Evolutionary conservation across 768 basidiomycete species (phyloP).

Genomic region (Daedaleopsis sinensis): DNA sequence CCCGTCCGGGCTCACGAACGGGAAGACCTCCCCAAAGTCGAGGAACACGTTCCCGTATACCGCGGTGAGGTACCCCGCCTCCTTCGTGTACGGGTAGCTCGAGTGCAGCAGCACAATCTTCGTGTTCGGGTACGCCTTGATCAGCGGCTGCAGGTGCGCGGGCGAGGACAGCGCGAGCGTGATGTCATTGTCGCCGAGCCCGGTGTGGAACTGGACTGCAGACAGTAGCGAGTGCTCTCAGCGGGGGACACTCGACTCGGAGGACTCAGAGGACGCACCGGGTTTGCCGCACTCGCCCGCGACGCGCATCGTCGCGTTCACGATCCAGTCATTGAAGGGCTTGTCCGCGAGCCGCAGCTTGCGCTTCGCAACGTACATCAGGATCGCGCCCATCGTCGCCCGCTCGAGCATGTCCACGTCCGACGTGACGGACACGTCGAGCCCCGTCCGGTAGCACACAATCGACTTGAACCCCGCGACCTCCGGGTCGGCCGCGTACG

Average conservation of each 20-base stretch:
- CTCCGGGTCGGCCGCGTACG: conserved; percentile 43
- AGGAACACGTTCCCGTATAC: conserved; percentile 76
- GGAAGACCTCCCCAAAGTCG: conserved; percentile 83
- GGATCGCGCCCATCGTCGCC: conserved; percentile 35
- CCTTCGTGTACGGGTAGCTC: conserved; percentile 77
- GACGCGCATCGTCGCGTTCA: conserved; percentile 55
- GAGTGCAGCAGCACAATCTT: conserved; percentile 73
- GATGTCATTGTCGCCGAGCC: conserved; percentile 77
- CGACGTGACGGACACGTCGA: conserved; percentile 46
- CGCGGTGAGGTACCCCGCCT: conserved; percentile 76
- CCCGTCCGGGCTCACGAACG: conserved; percentile 62
- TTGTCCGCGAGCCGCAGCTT: conserved; percentile 62
- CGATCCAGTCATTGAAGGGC: conserved; percentile 66
- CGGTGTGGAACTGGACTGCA: conserved; percentile 84
- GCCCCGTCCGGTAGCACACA: conserved; percentile 76
- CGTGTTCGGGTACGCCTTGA: conserved; percentile 62
- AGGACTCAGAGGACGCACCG: conserved; percentile 40
- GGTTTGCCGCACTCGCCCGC: conserved; percentile 60
- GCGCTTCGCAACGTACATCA: conserved; percentile 38
- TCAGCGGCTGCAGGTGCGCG: conserved; percentile 66
- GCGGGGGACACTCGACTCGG: too few relatives aligned
- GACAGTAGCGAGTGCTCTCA: neutral
- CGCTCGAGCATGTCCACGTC: conserved; percentile 24
- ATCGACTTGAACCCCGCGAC: conserved; percentile 79
- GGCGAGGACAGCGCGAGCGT: conserved; percentile 60